Base-by-base conservation (phyloP, 176 grass and related monocot species). In the Eleusine coracana region DNA sequence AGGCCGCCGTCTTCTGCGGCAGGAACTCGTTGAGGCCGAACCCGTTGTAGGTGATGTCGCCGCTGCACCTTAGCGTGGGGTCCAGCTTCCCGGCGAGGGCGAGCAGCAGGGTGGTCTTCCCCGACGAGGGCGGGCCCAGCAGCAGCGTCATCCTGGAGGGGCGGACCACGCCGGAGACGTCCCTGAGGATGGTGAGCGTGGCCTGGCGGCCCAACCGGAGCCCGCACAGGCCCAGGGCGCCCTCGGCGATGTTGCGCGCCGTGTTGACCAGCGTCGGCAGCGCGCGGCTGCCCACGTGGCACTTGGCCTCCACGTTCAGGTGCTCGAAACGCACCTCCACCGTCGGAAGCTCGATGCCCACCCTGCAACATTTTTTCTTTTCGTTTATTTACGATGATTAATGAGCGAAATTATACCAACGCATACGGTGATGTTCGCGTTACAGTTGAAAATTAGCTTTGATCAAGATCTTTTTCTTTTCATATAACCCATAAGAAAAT, bases 1-100 rank as follows among this genome's bases (percentile, higher is more conserved):
- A 99, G 20, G 96, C 96, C 37, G 96, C 93, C 77, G 96, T 96
- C 88, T 99, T 99, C 90, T 96, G 96, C 40, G 96, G 91, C 74
- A 96, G 90, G 78, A 99, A 99, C 76, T 96, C 91, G 42, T 73
- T 50, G 40, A 96, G 71, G 39, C 25, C 23, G 82, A 84, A 83
- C 28, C 96, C 96, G 62, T 99, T 99, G 91, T 99, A 99, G 9
- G 89, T 78, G 59, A 99, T 51, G 66, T 96, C 91, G 23, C 96
- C 96, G 52, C 10, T 20, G 54, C 31, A 52, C 61, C 83, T 81
- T 36, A 99, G 86, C 73, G 83, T 10, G 29, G 85, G 85, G 83
- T 96, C 96, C 7, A 99, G 85, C 86, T 99, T 99, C 12, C 96
- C 93, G 29, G 96, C 96, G 48, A 99, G 85, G 0, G 96, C 89